phyloP scores from a whole-genome alignment of 768 basidiomycete species.

The Pholiota molesta region DNA sequence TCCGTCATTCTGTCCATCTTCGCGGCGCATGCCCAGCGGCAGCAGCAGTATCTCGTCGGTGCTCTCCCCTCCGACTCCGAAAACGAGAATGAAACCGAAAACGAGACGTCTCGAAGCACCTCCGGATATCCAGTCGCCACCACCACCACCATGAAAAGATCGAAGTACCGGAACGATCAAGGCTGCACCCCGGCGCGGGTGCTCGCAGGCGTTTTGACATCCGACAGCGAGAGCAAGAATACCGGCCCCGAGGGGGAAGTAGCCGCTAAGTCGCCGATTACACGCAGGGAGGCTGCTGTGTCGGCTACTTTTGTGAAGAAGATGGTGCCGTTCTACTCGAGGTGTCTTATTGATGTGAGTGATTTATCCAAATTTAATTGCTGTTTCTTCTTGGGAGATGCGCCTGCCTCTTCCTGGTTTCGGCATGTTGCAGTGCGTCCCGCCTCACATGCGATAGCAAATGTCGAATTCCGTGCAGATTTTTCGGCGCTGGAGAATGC shows the following conservation, averaged over 20 bases:
- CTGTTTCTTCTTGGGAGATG: too few relatives aligned
- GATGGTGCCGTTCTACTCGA: constrained; percentile 75
- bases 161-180: constrained; percentile 7
- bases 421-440: too few relatives aligned
- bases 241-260: constrained; percentile 18
- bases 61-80: constrained; percentile 10
- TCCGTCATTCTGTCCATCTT: constrained; percentile 81
- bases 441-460: too few relatives aligned
- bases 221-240: constrained; percentile 12
- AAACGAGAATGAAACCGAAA: too few relatives aligned
- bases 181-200: constrained; percentile 6
- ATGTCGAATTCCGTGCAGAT: too few relatives aligned
- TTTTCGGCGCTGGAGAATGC: too few relatives aligned
- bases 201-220: constrained; percentile 11
- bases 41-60: constrained; percentile 24
- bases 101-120: neutral
- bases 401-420: too few relatives aligned
- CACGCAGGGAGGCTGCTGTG: constrained; percentile 16
- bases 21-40: constrained; percentile 55
- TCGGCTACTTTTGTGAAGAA: constrained; percentile 48
- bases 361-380: too few relatives aligned
- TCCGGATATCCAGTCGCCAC: neutral
- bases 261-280: neutral
- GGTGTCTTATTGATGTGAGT: constrained; percentile 70
- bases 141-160: neutral